phyloP scores from a whole-genome alignment of 2,329 filamentous ascomycete genomes.

The Curvularia eragrostidis region DNA sequence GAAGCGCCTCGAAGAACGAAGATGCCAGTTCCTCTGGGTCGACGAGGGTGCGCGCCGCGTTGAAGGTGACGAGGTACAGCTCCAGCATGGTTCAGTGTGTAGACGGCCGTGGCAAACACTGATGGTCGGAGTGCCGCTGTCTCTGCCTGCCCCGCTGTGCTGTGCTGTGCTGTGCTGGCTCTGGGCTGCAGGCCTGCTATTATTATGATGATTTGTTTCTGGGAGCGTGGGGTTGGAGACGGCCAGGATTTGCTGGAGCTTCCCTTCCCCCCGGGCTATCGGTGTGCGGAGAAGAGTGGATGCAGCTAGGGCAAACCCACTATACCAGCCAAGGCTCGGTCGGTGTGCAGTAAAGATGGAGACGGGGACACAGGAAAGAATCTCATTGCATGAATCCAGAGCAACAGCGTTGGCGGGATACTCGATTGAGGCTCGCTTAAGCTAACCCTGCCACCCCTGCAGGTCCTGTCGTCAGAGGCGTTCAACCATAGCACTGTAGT shows the following conservation, averaged over 20 bases:
- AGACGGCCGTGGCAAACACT: background rate
- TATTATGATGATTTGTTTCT: background rate
- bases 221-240: constrained; percentile 13
- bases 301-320: constrained; percentile 18
- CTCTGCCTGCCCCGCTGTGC: background rate
- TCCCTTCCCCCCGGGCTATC: background rate
- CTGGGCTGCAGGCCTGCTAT: background rate
- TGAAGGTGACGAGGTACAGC: constrained; percentile 85
- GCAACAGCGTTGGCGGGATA: constrained; percentile 15
- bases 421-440: constrained; percentile 23
- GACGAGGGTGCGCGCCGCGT: constrained; percentile 78
- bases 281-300: constrained; percentile 12
- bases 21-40: constrained; percentile 73
- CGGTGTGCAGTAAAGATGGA: constrained; percentile 32
- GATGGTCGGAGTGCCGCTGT: constrained; percentile 1
- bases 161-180: background rate
- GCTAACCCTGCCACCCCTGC: constrained; percentile 35
- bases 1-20: constrained; percentile 63
- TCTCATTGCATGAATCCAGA: constrained; percentile 15
- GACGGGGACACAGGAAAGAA: constrained; percentile 17
- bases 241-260: constrained; percentile 19
- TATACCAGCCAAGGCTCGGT: constrained; percentile 1
- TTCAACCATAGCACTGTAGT: constrained; percentile 19
- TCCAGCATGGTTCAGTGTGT: constrained; percentile 57
- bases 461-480: constrained; percentile 34